These are phyloP conservation scores for Lecanicillium sp. DNA, from an alignment of 2,329 filamentous ascomycete species.

Conservation along the genomic window DNA sequence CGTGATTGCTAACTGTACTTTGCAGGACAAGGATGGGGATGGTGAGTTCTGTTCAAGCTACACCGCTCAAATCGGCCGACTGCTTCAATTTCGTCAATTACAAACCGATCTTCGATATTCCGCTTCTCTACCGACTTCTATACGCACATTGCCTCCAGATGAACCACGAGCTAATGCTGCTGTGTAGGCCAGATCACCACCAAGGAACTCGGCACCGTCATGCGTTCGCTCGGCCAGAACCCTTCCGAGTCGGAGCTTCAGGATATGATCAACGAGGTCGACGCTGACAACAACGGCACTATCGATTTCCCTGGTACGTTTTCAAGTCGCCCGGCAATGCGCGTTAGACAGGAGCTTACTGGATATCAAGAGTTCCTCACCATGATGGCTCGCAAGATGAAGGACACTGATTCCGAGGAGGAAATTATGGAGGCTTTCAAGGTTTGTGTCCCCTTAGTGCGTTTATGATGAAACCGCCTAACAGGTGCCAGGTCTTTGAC, in stretches of 20 bases:
- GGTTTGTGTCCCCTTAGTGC: slow-evolving; percentile 36
- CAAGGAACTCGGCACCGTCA: slow-evolving; percentile 84
- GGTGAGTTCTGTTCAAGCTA: slow-evolving; percentile 59
- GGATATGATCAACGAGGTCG: slow-evolving; percentile 93
- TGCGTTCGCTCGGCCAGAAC: slow-evolving; percentile 86
- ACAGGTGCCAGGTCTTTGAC: slow-evolving; percentile 58
- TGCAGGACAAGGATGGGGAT: slow-evolving; percentile 84
- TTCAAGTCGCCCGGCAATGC: not conserved
- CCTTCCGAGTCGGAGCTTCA: slow-evolving; percentile 84
- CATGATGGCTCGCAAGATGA: slow-evolving; percentile 95
- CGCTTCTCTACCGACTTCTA: too few relatives aligned
- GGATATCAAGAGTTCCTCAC: slow-evolving; percentile 67
- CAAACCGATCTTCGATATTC: not conserved
- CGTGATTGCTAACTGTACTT: slow-evolving; percentile 20
- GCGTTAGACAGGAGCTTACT: not conserved
- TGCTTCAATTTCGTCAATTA: slow-evolving; percentile 8
- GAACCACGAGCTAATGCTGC: slow-evolving; percentile 4
- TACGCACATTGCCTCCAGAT: too few relatives aligned
- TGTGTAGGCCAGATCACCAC: slow-evolving; percentile 80
- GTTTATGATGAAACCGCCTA: not conserved
- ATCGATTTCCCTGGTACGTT: slow-evolving; percentile 81
- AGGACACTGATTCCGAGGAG: slow-evolving; percentile 86
- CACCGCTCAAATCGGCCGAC: too few relatives aligned
- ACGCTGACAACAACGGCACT: slow-evolving; percentile 87
- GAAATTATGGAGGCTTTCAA: slow-evolving; percentile 88